Percentiles rank a stretch among this genome's conserved stretches.
phyloP scores from a whole-genome alignment of 2,329 filamentous ascomycete genomes.

The Mycosphaerelloides madeirae region DNA sequence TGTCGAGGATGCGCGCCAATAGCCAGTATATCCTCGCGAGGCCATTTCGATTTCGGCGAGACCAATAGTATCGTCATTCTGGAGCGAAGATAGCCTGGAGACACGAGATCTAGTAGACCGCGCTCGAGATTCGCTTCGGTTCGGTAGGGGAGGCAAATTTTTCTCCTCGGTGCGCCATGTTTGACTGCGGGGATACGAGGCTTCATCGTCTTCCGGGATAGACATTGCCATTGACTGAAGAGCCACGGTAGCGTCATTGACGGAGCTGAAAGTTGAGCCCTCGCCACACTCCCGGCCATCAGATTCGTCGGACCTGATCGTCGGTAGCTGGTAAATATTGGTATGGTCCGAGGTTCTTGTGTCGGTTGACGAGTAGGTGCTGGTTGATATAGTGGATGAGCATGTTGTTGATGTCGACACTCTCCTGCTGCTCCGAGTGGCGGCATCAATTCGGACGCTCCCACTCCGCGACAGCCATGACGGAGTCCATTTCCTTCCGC shows the following conservation, averaged over 20 bases:
- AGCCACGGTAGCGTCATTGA: not conserved
- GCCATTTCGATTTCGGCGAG: slow-evolving; percentile 16
- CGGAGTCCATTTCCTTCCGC: slow-evolving; percentile 3
- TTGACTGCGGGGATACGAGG: no score
- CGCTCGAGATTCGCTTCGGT: slow-evolving; percentile 1
- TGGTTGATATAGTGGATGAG: slow-evolving; percentile 1
- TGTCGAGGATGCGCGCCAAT: slow-evolving; percentile 14
- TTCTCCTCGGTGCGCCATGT: no score
- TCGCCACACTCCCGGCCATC: not conserved
- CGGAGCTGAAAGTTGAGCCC: not conserved
- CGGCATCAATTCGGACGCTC: not conserved
- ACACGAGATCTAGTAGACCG: not conserved
- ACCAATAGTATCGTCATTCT: not conserved
- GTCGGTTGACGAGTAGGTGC: not conserved
- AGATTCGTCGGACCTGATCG: not conserved
- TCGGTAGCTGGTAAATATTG: not conserved
- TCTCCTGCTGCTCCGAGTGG: slow-evolving; percentile 6
- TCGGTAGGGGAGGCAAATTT: not conserved
- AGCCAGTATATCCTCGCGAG: slow-evolving; percentile 13
- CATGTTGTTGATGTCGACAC: slow-evolving; percentile 2
- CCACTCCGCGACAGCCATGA: slow-evolving; percentile 1
- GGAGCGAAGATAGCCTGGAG: not conserved
- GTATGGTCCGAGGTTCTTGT: not conserved
- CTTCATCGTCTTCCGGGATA: not conserved
- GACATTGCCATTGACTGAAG: not conserved